These are phyloP conservation scores for Naganishia liquefaciens DNA, from an alignment of 1,284 basidiomycete genomes.

Conservation along the genomic window DNA sequence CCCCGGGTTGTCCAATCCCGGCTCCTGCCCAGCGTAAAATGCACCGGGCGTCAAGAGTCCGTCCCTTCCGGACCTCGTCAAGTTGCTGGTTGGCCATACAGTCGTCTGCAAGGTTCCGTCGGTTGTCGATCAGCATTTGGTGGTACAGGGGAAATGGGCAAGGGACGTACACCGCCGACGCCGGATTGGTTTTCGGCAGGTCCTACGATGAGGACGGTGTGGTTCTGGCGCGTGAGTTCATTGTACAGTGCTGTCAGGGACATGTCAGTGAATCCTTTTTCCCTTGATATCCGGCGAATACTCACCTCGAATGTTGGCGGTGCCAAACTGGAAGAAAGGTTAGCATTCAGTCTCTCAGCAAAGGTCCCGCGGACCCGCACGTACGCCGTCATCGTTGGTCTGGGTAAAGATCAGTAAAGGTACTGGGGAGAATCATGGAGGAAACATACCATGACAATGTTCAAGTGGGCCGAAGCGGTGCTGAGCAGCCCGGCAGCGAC, in stretches of 20 bases:
- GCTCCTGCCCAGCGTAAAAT: slow-evolving; percentile 19
- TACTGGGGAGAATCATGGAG: too few relatives aligned
- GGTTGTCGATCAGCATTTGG: too few relatives aligned
- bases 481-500: slow-evolving; percentile 9
- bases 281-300: not conserved
- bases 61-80: slow-evolving; percentile 9
- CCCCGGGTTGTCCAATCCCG: slow-evolving; percentile 20
- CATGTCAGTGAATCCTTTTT: not conserved
- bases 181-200: slow-evolving; percentile 30
- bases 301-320: slow-evolving; percentile 15
- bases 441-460: slow-evolving; percentile 21
- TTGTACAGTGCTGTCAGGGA: slow-evolving; percentile 17
- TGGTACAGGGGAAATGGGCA: not conserved
- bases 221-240: slow-evolving; percentile 30
- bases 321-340: slow-evolving; percentile 1
- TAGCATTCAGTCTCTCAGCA: not conserved
- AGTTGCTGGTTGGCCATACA: slow-evolving; percentile 28
- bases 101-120: slow-evolving; percentile 29
- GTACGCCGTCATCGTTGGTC: slow-evolving; percentile 28
- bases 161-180: slow-evolving; percentile 25
- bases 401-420: not conserved
- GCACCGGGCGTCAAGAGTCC: slow-evolving; percentile 17
- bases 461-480: slow-evolving; percentile 21
- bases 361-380: not conserved
- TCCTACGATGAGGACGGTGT: slow-evolving; percentile 29